Percentiles rank a stretch among this genome's conserved stretches.
These are phyloP conservation scores for Fonsecaea nubica DNA, from an alignment of 2,329 filamentous ascomycete genomes.

Conservation along the genomic window DNA sequence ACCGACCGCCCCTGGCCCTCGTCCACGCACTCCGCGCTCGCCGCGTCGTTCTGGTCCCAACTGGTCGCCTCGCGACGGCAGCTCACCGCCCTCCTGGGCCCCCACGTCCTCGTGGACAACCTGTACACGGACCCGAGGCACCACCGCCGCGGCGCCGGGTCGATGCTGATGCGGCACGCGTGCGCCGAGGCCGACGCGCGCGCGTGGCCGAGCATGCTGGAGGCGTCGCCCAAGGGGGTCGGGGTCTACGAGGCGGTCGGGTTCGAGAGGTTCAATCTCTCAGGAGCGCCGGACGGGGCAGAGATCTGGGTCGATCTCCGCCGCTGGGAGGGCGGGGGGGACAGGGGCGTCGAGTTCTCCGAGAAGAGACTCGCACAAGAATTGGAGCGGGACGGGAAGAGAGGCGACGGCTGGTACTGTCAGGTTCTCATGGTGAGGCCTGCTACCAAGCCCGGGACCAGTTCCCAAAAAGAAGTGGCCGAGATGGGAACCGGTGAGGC, in stretches of 20 bases:
- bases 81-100: constrained; percentile 3
- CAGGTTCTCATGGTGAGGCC: constrained; percentile 28
- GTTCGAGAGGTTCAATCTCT: constrained; percentile 2
- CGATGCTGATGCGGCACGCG: constrained; percentile 26
- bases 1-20: constrained; percentile 5
- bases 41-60: constrained; percentile 14
- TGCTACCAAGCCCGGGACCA: background rate
- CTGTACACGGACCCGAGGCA: constrained; percentile 28
- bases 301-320: constrained; percentile 30
- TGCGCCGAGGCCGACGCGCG: constrained; percentile 20
- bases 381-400: background rate
- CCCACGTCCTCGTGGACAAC: constrained; percentile 29
- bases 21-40: constrained; percentile 13
- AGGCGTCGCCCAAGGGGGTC: constrained; percentile 27
- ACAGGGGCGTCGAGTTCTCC: constrained; percentile 26
- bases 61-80: constrained; percentile 10
- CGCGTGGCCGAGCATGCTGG: constrained; percentile 21
- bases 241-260: constrained; percentile 28
- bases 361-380: background rate
- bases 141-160: constrained; percentile 29
- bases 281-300: background rate
- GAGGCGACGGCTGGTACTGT: constrained; percentile 19
- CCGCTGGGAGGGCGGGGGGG: constrained; percentile 22
- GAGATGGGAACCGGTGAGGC: background rate
- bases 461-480: background rate